Base-by-base conservation (phyloP, 2,329 filamentous ascomycete genomes). In the Colletotrichum sublineola region DNA sequence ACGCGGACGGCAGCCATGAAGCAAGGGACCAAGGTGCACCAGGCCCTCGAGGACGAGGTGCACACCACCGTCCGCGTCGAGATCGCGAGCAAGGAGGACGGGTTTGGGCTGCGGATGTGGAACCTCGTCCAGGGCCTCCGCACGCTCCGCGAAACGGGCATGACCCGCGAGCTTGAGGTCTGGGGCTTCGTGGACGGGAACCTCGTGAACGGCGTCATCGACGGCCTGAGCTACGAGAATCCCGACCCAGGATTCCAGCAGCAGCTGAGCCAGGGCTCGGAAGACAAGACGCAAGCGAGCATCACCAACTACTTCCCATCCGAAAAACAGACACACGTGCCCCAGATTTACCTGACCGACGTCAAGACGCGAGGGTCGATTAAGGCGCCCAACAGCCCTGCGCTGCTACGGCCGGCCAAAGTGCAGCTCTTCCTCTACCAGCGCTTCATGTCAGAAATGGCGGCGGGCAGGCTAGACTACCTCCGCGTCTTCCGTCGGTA, bases 381-480 rank as follows among this genome's bases (percentile, higher is more conserved):
- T n/a, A 87, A 86, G 3, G 79, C 94, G 2, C 94, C 95, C 1
- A 86, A 88, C 1, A 89, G 90, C 31, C 84, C 89, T 0, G 89
- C 91, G 0, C 86, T 94, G 56, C 88, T 96, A 40, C 89, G 93
- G 14, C 94, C 94, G 0, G 94, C 95, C 0, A 90, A 92, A 76
- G 92, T 98, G 73, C 96, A 99, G 79, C 86, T 98, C 0, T 95
- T 97, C 81, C 85, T 98, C 0, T 99, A 98, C 79, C 95, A 96
- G 75, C 91, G 91, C 36, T 90, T 98, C 65, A 86, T 99, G n/a
- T 90, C 91, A 12, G 87, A 91, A 3, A 90, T 98, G 77, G 93
- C 92, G 0, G 87, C 89, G 0, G 92, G 92, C 62, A 87, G 88
- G 9, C 86, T 97, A 0, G 89, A 94, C 68, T 93, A 94, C 46